Evolutionary conservation across 768 basidiomycete species (phyloP).

Genomic region (Hygrocybe coccinea): DNA sequence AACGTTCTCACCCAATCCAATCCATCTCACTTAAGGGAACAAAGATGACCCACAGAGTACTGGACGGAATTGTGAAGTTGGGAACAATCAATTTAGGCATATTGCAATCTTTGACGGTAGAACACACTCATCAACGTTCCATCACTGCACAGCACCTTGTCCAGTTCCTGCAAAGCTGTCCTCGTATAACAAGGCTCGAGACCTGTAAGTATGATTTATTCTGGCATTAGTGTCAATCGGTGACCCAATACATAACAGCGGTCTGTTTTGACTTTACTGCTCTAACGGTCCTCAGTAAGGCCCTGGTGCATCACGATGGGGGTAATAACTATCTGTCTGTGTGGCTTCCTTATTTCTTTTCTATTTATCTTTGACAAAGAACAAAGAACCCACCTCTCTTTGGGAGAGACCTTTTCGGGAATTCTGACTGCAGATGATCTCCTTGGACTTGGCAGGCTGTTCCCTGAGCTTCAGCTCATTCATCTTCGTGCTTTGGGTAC

Average conservation of each 20-base stretch:
- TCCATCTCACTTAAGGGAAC: neutral
- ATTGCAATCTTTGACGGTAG: neutral
- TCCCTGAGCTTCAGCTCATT: neutral
- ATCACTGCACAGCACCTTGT: neutral
- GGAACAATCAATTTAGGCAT: neutral
- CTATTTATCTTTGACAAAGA: neutral
- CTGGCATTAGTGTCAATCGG: too few relatives aligned
- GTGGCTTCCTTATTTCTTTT: neutral
- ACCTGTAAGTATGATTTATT: neutral
- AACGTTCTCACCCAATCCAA: neutral
- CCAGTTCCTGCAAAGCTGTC: neutral
- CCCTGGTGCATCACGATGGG: neutral
- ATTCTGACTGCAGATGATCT: neutral
- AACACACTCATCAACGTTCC: neutral
- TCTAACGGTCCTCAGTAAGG: neutral
- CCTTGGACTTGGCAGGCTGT: neutral
- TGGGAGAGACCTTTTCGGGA: neutral
- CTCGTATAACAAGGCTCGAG: neutral
- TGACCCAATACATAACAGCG: neutral
- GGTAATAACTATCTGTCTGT: neutral
- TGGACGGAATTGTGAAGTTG: neutral
- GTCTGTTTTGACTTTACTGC: neutral
- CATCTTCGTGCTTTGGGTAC: neutral
- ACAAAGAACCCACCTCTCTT: neutral
- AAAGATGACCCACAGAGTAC: neutral